Conservation (phyloP, 441 rosid species). For the Arabidopsis hybrid region DNA sequence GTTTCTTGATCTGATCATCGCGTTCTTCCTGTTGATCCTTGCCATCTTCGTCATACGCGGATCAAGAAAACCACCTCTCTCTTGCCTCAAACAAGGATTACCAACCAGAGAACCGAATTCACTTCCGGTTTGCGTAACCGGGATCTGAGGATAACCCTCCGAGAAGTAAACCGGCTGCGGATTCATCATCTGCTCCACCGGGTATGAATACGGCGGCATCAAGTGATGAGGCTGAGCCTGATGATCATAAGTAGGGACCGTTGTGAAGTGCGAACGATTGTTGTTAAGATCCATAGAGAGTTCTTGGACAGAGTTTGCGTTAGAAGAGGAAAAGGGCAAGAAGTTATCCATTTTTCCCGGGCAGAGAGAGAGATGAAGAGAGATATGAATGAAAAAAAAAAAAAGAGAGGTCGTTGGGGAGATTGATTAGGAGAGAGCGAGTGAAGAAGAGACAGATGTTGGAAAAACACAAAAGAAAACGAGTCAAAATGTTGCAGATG, state of each 20-base stretch:
- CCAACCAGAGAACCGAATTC: slow-evolving; percentile 36
- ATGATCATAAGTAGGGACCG: slow-evolving; percentile 31
- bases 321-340: slow-evolving; percentile 41
- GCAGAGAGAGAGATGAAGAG: slow-evolving; percentile 31
- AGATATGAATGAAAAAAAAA: slow-evolving; percentile 27
- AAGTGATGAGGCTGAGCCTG: slow-evolving; percentile 24
- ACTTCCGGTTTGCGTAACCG: slow-evolving; percentile 38
- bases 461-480: slow-evolving; percentile 43
- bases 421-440: slow-evolving; percentile 34
- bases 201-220: slow-evolving; percentile 24
- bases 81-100: slow-evolving; percentile 38
- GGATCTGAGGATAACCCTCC: slow-evolving; percentile 44
- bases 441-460: slow-evolving; percentile 60
- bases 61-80: slow-evolving; percentile 43
- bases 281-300: slow-evolving; percentile 40
- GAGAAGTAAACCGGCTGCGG: slow-evolving; percentile 18
- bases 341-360: slow-evolving; percentile 56
- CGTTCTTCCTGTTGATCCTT: slow-evolving; percentile 65
- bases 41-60: slow-evolving; percentile 63
- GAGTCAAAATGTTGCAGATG: slow-evolving; percentile 45
- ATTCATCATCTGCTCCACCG: slow-evolving; percentile 22
- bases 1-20: slow-evolving; percentile 58
- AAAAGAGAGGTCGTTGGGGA: slow-evolving; percentile 30
- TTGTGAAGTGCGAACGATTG: slow-evolving; percentile 31
- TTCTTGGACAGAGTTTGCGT: slow-evolving; percentile 43